phyloP scores from a whole-genome alignment of 2,329 filamentous ascomycete species.

The Fonsecaea multimorphosa region DNA sequence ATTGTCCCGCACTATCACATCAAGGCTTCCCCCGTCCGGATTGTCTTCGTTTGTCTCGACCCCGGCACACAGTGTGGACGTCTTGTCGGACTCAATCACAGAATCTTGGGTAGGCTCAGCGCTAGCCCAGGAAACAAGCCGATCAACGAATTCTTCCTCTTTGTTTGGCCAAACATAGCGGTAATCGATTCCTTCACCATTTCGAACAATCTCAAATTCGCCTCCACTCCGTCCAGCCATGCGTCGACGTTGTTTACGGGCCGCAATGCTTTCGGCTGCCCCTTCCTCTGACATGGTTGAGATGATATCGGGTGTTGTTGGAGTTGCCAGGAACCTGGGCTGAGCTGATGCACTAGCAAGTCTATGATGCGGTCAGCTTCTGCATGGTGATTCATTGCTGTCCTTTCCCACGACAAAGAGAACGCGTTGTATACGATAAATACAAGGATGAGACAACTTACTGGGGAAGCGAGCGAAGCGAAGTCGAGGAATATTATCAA shows the following conservation, averaged over 20 bases:
- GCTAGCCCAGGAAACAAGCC: background rate
- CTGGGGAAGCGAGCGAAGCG: background rate
- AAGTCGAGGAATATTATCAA: background rate
- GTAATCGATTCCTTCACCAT: constrained; percentile 7
- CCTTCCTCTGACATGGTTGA: background rate
- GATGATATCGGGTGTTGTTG: background rate
- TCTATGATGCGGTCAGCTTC: background rate
- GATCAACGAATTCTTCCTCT: background rate
- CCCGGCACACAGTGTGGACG: background rate
- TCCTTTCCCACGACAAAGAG: too few species aligned
- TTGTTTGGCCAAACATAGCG: constrained; percentile 17
- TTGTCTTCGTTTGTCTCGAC: background rate
- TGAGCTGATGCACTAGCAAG: background rate
- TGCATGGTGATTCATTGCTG: too few species aligned
- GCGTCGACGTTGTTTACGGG: constrained; percentile 20
- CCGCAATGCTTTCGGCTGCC: constrained; percentile 1
- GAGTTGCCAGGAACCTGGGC: background rate
- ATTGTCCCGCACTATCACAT: background rate
- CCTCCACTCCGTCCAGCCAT: constrained; percentile 26
- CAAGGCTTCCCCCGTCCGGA: background rate
- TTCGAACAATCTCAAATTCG: constrained; percentile 18
- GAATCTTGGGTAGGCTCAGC: background rate
- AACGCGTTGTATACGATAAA: background rate
- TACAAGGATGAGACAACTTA: background rate
- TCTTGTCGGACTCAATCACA: background rate